Evolutionary conservation across 257 asterid species (phyloP).

Genomic region (Avicennia marina): DNA sequence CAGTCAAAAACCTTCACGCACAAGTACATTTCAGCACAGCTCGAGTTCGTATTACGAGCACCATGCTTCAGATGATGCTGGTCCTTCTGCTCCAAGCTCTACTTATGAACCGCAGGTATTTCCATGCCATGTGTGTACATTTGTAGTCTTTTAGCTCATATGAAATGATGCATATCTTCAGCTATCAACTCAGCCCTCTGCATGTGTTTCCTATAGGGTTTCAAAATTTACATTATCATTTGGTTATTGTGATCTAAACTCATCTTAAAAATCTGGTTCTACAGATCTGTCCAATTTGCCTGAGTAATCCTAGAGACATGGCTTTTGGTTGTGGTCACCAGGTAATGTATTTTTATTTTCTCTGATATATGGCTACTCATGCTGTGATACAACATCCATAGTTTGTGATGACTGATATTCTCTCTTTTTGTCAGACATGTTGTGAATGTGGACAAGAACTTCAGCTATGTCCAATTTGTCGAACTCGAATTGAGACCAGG

Average conservation of each 20-base stretch:
- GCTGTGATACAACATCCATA: neutral
- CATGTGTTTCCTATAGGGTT: too few relatives aligned
- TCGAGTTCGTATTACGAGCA: constrained; percentile 31
- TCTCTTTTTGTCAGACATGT: constrained; percentile 52
- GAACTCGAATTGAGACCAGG: constrained; percentile 66
- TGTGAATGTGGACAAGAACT: constrained; percentile 71
- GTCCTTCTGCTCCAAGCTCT: constrained; percentile 54
- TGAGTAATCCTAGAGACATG: constrained; percentile 83
- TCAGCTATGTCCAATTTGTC: constrained; percentile 71
- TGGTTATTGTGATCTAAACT: too few relatives aligned
- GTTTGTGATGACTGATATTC: neutral
- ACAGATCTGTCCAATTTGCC: constrained; percentile 93
- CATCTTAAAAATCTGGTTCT: too few relatives aligned
- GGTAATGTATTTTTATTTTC: constrained; percentile 33
- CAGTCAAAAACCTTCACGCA: constrained; percentile 38
- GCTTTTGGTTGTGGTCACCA: constrained; percentile 99
- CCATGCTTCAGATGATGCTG: constrained; percentile 19
- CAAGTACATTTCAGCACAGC: constrained; percentile 46
- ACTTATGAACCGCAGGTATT: constrained; percentile 66
- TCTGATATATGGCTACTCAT: neutral
- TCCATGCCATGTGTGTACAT: neutral
- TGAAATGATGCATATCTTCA: too few relatives aligned
- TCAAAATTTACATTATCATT: too few relatives aligned
- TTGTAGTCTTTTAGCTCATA: neutral
- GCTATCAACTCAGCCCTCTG: too few relatives aligned